These are phyloP conservation scores for Flaveria sonorensis DNA, from an alignment of 129 eudicot genomes.

Conservation along the genomic window DNA sequence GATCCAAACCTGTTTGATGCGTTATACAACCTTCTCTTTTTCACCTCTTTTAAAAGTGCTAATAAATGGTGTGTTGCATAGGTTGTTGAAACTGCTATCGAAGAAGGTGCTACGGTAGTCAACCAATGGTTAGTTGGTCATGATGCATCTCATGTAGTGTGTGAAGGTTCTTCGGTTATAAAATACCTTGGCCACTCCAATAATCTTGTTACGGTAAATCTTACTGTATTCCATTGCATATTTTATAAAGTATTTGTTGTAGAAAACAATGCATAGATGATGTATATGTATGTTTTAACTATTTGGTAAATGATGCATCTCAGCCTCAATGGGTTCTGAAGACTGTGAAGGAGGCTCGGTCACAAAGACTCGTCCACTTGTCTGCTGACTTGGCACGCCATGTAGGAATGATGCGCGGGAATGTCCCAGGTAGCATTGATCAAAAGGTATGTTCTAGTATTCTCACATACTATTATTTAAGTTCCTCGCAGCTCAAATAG, in stretches of 20 bases:
- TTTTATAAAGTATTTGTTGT: constrained; percentile 15
- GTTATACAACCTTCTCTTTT: too few species aligned
- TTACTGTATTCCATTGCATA: too few species aligned
- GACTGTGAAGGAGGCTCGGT: constrained; percentile 57
- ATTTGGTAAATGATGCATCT: constrained; percentile 19
- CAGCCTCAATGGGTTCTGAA: constrained; percentile 94
- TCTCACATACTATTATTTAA: too few species aligned
- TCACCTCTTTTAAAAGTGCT: not conserved
- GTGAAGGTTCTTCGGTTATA: constrained; percentile 68
- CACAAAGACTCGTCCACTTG: constrained; percentile 71
- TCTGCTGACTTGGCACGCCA: constrained; percentile 91
- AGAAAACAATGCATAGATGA: not conserved
- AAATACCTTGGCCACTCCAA: constrained; percentile 77
- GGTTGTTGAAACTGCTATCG: constrained; percentile 61
- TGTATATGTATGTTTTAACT: not conserved
- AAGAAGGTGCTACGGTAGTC: constrained; percentile 61
- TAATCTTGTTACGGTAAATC: constrained; percentile 68
- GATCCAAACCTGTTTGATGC: too few species aligned
- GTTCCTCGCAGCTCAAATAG: too few species aligned
- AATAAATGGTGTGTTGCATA: constrained; percentile 8
- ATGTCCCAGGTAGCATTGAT: constrained; percentile 31
- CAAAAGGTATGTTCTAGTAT: too few species aligned
- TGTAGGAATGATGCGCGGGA: constrained; percentile 57
- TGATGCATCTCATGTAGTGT: constrained; percentile 73
- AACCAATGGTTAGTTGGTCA: constrained; percentile 68